phyloP scores from a whole-genome alignment of 2,329 filamentous ascomycete genomes.

The Exophiala spinifera region DNA sequence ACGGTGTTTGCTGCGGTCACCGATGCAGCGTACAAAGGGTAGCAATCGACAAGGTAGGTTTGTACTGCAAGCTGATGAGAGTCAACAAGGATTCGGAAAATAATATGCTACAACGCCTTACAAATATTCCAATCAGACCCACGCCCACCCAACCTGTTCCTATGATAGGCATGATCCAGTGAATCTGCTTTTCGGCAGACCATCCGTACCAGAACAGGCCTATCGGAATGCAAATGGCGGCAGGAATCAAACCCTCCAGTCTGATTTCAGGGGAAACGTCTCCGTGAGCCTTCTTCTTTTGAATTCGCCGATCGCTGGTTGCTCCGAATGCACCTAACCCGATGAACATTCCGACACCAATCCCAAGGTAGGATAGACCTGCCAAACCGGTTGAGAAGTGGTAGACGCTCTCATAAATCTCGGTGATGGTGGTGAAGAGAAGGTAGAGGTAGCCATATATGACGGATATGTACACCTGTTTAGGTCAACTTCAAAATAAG shows the following conservation, averaged over 20 bases:
- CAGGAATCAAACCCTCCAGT: conserved; percentile 51
- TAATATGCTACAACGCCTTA: conserved; percentile 9
- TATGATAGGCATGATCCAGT: conserved; percentile 49
- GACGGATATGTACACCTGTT: conserved; percentile 48
- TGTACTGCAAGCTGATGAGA: conserved; percentile 29
- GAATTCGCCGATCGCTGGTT: conserved; percentile 43
- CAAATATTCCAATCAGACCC: conserved; percentile 34
- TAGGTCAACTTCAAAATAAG: background rate
- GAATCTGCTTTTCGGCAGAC: conserved; percentile 34
- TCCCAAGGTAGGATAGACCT: conserved; percentile 59
- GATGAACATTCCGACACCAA: conserved; percentile 57
- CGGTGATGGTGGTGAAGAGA: conserved; percentile 58
- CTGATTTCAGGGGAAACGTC: conserved; percentile 50
- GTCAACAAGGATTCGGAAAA: background rate
- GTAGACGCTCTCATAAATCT: conserved; percentile 59
- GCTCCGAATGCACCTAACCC: conserved; percentile 46
- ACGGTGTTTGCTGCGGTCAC: conserved; percentile 50
- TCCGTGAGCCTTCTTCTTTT: conserved; percentile 28
- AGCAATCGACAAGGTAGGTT: conserved; percentile 36
- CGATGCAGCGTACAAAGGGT: conserved; percentile 46
- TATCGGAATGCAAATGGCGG: conserved; percentile 45
- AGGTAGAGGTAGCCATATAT: conserved; percentile 60
- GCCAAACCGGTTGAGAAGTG: conserved; percentile 50
- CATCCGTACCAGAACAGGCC: conserved; percentile 52
- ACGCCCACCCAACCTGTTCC: conserved; percentile 40